phyloP scores from a whole-genome alignment of 176 grass and related monocot genomes.

The Panicum miliaceum region DNA sequence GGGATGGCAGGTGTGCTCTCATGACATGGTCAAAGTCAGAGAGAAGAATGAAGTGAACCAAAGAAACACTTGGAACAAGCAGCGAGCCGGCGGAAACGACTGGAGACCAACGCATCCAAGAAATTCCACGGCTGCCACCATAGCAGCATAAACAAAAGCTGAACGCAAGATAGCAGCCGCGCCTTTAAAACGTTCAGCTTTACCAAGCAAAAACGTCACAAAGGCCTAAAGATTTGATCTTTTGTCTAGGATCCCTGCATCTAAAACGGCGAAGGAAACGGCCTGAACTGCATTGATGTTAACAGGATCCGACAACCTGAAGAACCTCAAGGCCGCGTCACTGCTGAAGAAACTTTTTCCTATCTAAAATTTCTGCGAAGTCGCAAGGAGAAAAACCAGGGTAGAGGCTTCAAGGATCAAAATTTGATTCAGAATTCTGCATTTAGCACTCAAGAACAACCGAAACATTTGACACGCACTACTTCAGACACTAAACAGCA shows the following conservation, averaged over 20 bases:
- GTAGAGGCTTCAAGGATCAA: neutral
- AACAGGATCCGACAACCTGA: neutral
- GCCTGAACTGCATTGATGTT: neutral
- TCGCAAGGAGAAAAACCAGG: neutral
- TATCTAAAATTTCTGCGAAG: neutral
- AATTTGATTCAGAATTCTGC: neutral
- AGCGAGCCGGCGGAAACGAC: constrained; percentile 44
- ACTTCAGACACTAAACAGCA: neutral
- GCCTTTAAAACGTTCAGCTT: constrained; percentile 13
- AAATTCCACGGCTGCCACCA: constrained; percentile 39
- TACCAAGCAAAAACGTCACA: neutral
- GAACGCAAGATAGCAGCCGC: constrained; percentile 1
- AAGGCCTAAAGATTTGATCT: neutral
- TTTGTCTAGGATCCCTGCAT: constrained; percentile 11
- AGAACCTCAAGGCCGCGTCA: neutral
- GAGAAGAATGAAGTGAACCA: constrained; percentile 28
- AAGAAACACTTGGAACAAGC: constrained; percentile 22
- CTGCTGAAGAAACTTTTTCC: neutral
- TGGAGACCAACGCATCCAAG: constrained; percentile 8
- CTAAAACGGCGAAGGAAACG: neutral
- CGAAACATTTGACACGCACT: neutral
- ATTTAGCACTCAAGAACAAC: neutral
- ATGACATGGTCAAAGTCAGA: constrained; percentile 53
- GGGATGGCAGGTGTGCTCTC: neutral
- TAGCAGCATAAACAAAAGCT: constrained; percentile 25